These are phyloP conservation scores for Lipomyces mesembrius DNA, from an alignment of 805 yeast genomes.

Conservation along the genomic window DNA sequence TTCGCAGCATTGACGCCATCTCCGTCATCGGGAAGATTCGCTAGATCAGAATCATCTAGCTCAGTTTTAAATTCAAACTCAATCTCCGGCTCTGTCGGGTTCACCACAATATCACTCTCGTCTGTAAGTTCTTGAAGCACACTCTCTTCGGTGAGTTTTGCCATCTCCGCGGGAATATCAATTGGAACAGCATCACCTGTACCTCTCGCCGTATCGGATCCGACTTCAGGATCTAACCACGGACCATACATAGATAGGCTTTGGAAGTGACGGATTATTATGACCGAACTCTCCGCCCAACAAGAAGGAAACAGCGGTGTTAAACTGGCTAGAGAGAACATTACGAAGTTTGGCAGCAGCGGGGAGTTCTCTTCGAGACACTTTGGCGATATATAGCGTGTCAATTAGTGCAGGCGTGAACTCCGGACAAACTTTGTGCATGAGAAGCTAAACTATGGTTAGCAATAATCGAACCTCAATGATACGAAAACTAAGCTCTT, in stretches of 20 bases:
- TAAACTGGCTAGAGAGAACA: slow-evolving; percentile 8
- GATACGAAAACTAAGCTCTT: neutral
- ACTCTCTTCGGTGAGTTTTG: neutral
- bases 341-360: neutral
- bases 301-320: slow-evolving; percentile 9
- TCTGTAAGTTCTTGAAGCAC: neutral
- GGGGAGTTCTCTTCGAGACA: slow-evolving; percentile 14
- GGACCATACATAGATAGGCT: neutral
- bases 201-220: neutral
- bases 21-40: neutral
- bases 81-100: neutral
- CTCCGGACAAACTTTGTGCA: slow-evolving; percentile 23
- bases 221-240: neutral
- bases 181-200: neutral
- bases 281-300: slow-evolving; percentile 15
- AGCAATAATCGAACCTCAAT: neutral
- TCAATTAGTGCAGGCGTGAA: slow-evolving; percentile 11
- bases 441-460: slow-evolving; percentile 5
- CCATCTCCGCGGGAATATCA: neutral
- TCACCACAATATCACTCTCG: neutral
- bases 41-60: neutral
- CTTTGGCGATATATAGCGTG: neutral
- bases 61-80: neutral
- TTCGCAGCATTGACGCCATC: neutral
- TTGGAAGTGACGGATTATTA: neutral